phyloP scores from a whole-genome alignment of 1,284 basidiomycete species.

The Ganoderma lucidum region DNA sequence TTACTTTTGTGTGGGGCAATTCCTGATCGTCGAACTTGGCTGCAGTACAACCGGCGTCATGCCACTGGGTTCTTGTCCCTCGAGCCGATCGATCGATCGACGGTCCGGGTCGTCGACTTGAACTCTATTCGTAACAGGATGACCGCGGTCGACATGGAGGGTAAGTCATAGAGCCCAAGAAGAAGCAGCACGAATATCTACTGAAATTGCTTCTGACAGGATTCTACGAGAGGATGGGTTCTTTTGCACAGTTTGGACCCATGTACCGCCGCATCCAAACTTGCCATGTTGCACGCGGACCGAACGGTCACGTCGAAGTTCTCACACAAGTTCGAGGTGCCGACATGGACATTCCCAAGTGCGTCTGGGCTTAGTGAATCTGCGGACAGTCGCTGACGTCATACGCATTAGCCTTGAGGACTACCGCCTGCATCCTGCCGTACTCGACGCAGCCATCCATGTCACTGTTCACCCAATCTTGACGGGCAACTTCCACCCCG shows the following conservation, averaged over 20 bases:
- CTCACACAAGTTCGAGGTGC: constrained; percentile 17
- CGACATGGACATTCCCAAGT: constrained; percentile 28
- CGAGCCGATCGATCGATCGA: constrained; percentile 22
- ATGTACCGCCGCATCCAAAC: constrained; percentile 20
- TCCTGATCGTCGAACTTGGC: background rate
- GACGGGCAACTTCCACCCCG: constrained; percentile 32
- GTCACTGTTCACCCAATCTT: constrained; percentile 37
- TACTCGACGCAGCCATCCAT: constrained; percentile 46
- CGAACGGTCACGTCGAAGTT: constrained; percentile 20
- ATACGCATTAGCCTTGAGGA: constrained; percentile 17
- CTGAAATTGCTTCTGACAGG: background rate
- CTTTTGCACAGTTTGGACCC: constrained; percentile 29
- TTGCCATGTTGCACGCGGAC: constrained; percentile 11
- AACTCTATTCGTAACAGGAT: constrained; percentile 32
- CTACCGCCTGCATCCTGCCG: constrained; percentile 46
- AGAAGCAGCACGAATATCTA: background rate
- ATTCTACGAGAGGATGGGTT: constrained; percentile 15
- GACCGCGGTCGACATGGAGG: constrained; percentile 16
- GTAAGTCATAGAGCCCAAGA: background rate
- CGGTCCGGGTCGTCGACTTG: constrained; percentile 22
- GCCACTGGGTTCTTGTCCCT: constrained; percentile 44
- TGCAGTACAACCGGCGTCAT: constrained; percentile 39
- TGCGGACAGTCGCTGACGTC: background rate
- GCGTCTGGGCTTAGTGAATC: background rate
- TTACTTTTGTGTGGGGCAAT: background rate